Evolutionary conservation across 768 basidiomycete species (phyloP).

Genomic region (Boletus insuetus): DNA sequence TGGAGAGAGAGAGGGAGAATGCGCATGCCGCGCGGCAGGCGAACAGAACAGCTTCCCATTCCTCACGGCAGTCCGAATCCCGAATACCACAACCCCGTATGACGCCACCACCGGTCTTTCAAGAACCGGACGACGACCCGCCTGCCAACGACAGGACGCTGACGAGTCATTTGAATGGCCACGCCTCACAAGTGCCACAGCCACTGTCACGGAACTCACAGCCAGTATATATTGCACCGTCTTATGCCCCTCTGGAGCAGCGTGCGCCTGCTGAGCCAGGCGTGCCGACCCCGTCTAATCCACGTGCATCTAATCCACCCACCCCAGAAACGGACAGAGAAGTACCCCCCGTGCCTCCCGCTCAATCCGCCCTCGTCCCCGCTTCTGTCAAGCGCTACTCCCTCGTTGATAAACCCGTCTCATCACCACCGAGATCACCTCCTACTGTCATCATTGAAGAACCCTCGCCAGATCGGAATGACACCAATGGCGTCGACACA

Average conservation of each 20-base stretch:
- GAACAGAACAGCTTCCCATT: slow-evolving; percentile 37
- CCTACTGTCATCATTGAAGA: slow-evolving; percentile 47
- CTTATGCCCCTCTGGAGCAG: slow-evolving; percentile 4
- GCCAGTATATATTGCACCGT: neutral
- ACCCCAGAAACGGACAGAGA: slow-evolving; percentile 22
- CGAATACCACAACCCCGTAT: slow-evolving; percentile 20
- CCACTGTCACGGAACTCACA: slow-evolving; percentile 16
- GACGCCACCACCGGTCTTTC: slow-evolving; percentile 29
- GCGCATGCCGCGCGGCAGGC: slow-evolving; percentile 38
- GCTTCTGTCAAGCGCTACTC: slow-evolving; percentile 76
- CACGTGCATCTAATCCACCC: slow-evolving; percentile 13
- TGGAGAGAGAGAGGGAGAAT: slow-evolving; percentile 40
- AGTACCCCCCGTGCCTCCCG: slow-evolving; percentile 29
- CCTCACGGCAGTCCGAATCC: slow-evolving; percentile 36
- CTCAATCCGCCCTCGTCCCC: slow-evolving; percentile 42
- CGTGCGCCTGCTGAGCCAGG: slow-evolving; percentile 12
- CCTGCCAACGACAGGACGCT: slow-evolving; percentile 11
- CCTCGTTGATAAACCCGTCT: slow-evolving; percentile 67
- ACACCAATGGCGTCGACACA: slow-evolving; percentile 25
- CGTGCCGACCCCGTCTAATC: neutral
- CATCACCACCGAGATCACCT: slow-evolving; percentile 39
- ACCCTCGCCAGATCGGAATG: slow-evolving; percentile 21
- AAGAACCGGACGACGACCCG: slow-evolving; percentile 33
- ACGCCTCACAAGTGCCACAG: slow-evolving; percentile 10
- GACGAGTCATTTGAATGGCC: slow-evolving; percentile 11